Conservation (phyloP, 768 basidiomycete species). For the Astraeus odoratus region DNA sequence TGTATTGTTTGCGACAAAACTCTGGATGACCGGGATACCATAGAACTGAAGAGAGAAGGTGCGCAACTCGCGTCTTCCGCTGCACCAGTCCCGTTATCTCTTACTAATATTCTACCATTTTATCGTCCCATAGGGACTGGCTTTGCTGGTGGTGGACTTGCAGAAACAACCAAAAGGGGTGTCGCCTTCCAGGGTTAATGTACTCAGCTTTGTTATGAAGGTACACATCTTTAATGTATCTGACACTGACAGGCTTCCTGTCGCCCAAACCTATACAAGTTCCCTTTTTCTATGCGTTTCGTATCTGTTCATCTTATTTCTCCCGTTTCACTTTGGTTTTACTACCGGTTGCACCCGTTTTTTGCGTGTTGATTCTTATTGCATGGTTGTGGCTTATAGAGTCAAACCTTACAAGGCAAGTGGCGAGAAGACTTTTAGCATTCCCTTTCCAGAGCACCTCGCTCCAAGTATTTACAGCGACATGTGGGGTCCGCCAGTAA, state of each 20-base stretch:
- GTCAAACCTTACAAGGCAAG: too few relatives aligned
- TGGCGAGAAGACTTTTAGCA: too few relatives aligned
- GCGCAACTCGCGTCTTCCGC: constrained; percentile 10
- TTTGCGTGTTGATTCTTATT: neutral
- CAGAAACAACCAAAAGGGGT: constrained; percentile 77
- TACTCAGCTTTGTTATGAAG: neutral
- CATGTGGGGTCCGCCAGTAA: too few relatives aligned
- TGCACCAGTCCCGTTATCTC: constrained; percentile 1
- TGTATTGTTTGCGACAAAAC: constrained; percentile 81
- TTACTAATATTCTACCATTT: too few relatives aligned
- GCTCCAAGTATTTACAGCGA: too few relatives aligned
- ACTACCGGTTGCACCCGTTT: neutral
- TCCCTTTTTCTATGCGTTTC: neutral
- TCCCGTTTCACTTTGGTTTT: neutral
- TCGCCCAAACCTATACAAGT: neutral
- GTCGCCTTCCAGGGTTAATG: constrained; percentile 78
- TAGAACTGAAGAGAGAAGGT: constrained; percentile 90
- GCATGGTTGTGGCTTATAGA: too few relatives aligned
- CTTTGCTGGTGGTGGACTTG: constrained; percentile 89
- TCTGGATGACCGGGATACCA: constrained; percentile 62
- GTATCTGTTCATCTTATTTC: neutral
- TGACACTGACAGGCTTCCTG: neutral
- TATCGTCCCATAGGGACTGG: constrained; percentile 60
- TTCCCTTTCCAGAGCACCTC: too few relatives aligned
- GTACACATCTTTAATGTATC: neutral